Percentiles rank a stretch among this genome's conserved stretches.
These are phyloP conservation scores for Sonneratia alba DNA, from an alignment of 345 rosid genomes.

Conservation along the genomic window DNA sequence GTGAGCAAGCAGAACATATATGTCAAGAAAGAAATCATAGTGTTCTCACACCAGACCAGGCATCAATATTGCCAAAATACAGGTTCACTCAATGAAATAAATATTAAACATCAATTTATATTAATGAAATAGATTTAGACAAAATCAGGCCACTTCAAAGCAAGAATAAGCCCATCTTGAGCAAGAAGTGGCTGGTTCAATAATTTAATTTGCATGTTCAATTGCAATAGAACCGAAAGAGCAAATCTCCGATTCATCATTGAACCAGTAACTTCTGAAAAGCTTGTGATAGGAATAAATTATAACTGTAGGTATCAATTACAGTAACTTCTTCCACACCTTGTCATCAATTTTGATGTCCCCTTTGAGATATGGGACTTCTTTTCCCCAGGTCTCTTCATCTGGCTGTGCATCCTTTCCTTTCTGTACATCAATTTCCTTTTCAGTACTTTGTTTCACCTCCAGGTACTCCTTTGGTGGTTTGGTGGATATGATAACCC, in stretches of 20 bases:
- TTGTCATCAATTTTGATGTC: constrained; percentile 16
- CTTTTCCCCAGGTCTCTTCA: constrained; percentile 76
- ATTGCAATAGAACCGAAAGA: neutral
- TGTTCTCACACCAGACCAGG: neutral
- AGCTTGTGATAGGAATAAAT: neutral
- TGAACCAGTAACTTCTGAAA: neutral
- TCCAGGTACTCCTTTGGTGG: constrained; percentile 80
- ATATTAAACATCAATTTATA: neutral
- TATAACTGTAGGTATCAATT: neutral
- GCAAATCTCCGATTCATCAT: neutral
- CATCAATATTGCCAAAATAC: neutral
- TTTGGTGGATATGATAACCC: constrained; percentile 80
- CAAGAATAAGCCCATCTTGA: neutral
- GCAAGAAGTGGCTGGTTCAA: neutral
- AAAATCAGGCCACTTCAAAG: neutral
- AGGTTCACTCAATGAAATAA: neutral
- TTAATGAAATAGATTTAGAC: neutral
- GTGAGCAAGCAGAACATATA: neutral
- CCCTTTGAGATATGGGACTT: constrained; percentile 40
- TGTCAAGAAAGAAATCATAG: neutral
- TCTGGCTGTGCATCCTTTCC: constrained; percentile 26
- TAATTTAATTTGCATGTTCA: neutral
- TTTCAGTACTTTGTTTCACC: constrained; percentile 26
- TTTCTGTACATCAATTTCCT: constrained; percentile 33
- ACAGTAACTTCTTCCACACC: constrained; percentile 22